phyloP scores from a whole-genome alignment of 495 filamentous ascomycete genomes.

The Extremus antarcticus region DNA sequence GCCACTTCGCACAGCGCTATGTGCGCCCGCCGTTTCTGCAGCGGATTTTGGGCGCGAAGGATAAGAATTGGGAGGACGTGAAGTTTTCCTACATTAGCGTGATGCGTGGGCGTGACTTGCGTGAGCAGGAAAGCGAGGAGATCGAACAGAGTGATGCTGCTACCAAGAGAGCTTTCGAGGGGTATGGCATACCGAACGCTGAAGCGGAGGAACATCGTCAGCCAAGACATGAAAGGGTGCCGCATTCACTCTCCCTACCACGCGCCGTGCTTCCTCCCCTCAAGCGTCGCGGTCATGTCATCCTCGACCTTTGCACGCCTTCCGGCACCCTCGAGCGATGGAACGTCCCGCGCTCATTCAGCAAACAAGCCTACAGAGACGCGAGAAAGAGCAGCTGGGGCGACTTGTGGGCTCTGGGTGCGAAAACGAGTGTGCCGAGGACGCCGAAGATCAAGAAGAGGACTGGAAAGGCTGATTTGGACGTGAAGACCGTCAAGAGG shows the following conservation, averaged over 20 bases:
- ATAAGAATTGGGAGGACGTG: conserved; percentile 81
- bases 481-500: too few relatives aligned
- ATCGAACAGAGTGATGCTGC: conserved; percentile 29
- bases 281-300: conserved; percentile 79
- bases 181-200: conserved; percentile 18
- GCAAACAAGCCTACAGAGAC: conserved; percentile 72
- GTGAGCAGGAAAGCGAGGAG: conserved; percentile 1
- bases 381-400: conserved; percentile 87
- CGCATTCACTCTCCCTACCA: conserved; percentile 61
- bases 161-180: conserved; percentile 33
- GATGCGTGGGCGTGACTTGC: conserved; percentile 53
- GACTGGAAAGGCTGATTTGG: conserved; percentile 16
- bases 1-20: conserved; percentile 82
- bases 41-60: conserved; percentile 54
- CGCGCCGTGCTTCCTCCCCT: conserved; percentile 67
- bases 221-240: conserved; percentile 6
- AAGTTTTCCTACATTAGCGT: conserved; percentile 80
- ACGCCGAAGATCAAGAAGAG: conserved; percentile 42
- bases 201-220: neutral
- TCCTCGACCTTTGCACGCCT: conserved; percentile 84
- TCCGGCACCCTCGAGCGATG: conserved; percentile 81
- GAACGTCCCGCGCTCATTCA: conserved; percentile 75
- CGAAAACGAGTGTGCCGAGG: conserved; percentile 65
- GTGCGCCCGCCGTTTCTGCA: conserved; percentile 76
- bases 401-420: conserved; percentile 89